A percentile compares a stretch with the other conserved stretches of the same genome.
Conservation (phyloP, 2,329 filamentous ascomycete genomes). For the Clarireedia sp. region DNA sequence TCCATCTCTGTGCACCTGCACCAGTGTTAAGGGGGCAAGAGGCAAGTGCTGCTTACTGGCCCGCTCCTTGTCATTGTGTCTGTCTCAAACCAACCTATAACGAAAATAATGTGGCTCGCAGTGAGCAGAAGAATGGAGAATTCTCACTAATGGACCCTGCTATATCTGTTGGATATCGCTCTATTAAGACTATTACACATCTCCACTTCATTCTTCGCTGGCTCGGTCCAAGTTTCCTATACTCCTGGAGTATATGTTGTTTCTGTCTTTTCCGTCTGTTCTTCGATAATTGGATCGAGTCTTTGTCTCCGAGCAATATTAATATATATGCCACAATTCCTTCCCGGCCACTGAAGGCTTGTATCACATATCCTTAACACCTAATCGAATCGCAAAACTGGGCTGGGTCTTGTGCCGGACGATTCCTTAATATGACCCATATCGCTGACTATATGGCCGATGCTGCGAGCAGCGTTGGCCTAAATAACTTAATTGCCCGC, state of each 20-base stretch:
- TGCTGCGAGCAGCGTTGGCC: slow-evolving; percentile 5
- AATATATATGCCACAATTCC: slow-evolving; percentile 7
- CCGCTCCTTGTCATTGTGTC: slow-evolving; percentile 5
- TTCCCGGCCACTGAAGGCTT: background rate
- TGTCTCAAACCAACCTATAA: slow-evolving; percentile 21
- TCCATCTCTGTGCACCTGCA: background rate
- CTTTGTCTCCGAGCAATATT: slow-evolving; percentile 7
- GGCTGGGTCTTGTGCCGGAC: slow-evolving; percentile 17
- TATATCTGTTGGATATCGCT: slow-evolving; percentile 16
- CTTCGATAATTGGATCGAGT: slow-evolving; percentile 15
- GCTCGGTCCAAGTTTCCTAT: slow-evolving; percentile 17
- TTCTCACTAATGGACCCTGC: slow-evolving; percentile 12
- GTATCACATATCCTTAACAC: slow-evolving; percentile 2
- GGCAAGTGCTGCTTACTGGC: background rate
- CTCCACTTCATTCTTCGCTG: slow-evolving; percentile 14
- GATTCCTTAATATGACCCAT: slow-evolving; percentile 10
- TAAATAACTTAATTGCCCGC: slow-evolving; percentile 24
- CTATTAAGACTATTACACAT: slow-evolving; percentile 14
- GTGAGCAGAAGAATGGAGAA: background rate
- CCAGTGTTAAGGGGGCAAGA: slow-evolving; percentile 2
- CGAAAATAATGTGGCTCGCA: slow-evolving; percentile 12
- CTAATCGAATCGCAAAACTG: slow-evolving; percentile 12
- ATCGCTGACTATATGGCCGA: slow-evolving; percentile 1
- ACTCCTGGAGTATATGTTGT: slow-evolving; percentile 19
- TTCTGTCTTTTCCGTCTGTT: slow-evolving; percentile 10